Conservation (phyloP, 2,329 filamentous ascomycete genomes). For the Teratosphaeria pseudoeucalypti region DNA sequence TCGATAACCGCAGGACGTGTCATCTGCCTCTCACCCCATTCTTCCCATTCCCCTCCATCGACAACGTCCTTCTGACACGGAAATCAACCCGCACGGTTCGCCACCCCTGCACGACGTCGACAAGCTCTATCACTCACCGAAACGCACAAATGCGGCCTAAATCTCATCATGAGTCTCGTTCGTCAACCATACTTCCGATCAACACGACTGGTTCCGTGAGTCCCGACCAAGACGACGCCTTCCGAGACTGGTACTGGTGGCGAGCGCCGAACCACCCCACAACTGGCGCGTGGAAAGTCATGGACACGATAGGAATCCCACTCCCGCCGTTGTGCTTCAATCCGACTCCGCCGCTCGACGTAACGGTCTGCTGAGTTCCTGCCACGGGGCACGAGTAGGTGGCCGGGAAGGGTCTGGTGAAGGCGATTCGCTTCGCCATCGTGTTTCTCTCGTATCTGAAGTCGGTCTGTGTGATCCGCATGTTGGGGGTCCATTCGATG, state of each 20-base stretch:
- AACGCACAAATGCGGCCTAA: conserved; percentile 35
- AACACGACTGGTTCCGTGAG: conserved; percentile 50
- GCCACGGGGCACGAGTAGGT: not conserved
- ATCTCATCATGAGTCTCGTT: conserved; percentile 31
- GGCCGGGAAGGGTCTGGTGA: not conserved
- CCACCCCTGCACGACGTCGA: conserved; percentile 36
- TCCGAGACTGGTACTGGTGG: conserved; percentile 59
- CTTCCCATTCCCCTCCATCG: conserved; percentile 42
- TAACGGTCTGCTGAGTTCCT: not conserved
- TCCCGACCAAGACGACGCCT: conserved; percentile 41
- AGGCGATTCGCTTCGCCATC: not conserved
- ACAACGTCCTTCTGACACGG: conserved; percentile 39
- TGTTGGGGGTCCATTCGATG: not conserved
- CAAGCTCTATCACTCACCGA: conserved; percentile 27
- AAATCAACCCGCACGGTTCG: conserved; percentile 36
- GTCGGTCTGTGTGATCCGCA: not conserved
- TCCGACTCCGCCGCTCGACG: not conserved
- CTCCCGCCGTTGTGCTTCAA: not conserved
- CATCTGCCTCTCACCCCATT: conserved; percentile 54
- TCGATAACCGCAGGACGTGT: conserved; percentile 30
- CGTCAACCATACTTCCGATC: conserved; percentile 24
- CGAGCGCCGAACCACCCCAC: conserved; percentile 48
- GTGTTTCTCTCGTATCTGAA: not conserved
- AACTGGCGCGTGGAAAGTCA: conserved; percentile 52
- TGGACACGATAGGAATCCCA: not conserved